Evolutionary conservation across 805 yeast species (phyloP), one percentile per base, ranked within the genome.

Genomic region (Starmerella stigmatis): DNA sequence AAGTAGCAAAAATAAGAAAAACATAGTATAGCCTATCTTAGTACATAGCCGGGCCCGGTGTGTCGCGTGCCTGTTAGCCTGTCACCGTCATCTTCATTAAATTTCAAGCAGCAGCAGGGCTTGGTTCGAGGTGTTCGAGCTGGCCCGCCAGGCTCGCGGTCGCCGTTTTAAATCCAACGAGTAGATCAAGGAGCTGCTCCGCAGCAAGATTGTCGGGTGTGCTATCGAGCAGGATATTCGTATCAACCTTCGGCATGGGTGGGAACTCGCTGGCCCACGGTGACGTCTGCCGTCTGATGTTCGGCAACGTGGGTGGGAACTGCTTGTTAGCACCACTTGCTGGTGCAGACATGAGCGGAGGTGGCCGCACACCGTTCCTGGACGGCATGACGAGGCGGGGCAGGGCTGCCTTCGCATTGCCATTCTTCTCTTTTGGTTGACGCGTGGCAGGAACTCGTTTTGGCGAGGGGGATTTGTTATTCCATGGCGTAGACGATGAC

Each of bases 161-260:
- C 3, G 59, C 59, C 10, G 45, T 44, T 27, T 58, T 57, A 45
- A 62, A 60, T 8, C 61, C 54, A 12, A 45, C 52, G 17, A 67
- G 51, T 32, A 68, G 52, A 26, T 48, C 48, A 20, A 55, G 57
- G 31, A 68, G 52, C 41, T 66, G 67, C 12, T 52, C 53, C 16
- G 59, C 51, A 7, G 65, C 57, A 12, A 55, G 57, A 5, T 54
- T 54, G 35, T 58, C 54, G 2, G 69, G 65, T 7, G 69, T 60
- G 29, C 61, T 55, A 49, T 68, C 71, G 38, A 64, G 50, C 49
- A 68, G 51, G 41, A 65, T 56, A 25, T 55, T 47, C 47, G 62
- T 34, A 50, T 67, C 65, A 13, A 68, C 42, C 17, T 47, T 50
- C 7, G 70, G 69, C 35, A 61, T 49, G 6, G 51, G 50, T 4